phyloP scores from a whole-genome alignment of 306 rosid genomes.

The Betula pendula region DNA sequence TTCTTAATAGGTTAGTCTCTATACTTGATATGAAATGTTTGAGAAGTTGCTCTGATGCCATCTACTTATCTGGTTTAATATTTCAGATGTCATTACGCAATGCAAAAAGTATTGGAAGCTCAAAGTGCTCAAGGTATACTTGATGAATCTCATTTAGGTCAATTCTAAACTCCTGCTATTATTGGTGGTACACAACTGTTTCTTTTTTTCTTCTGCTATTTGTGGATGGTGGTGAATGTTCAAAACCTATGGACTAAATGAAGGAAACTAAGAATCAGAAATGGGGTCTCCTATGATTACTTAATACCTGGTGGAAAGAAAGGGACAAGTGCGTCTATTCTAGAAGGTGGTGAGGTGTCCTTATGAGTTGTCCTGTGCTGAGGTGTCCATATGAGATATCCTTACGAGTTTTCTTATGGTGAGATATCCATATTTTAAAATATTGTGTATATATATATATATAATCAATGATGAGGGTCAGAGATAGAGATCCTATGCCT shows the following conservation, averaged over 20 bases:
- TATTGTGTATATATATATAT: too few species aligned
- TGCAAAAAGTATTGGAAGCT: conserved; percentile 51
- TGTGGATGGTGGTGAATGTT: background rate
- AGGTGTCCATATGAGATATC: too few species aligned
- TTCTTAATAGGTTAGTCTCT: conserved; percentile 6
- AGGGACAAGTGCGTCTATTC: too few species aligned
- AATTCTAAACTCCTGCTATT: background rate
- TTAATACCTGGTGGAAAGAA: background rate
- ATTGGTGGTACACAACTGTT: background rate
- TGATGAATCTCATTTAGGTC: conserved; percentile 23
- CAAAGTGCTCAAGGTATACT: conserved; percentile 26
- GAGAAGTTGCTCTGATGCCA: conserved; percentile 19
- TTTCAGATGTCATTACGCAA: conserved; percentile 63
- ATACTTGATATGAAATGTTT: conserved; percentile 7
- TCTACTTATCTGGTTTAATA: conserved; percentile 17
- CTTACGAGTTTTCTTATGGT: too few species aligned
- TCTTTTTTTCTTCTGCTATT: background rate
- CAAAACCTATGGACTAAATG: background rate
- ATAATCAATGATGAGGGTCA: too few species aligned
- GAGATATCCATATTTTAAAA: too few species aligned
- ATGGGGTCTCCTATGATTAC: background rate
- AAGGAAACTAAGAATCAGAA: background rate
- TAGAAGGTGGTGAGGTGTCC: too few species aligned
- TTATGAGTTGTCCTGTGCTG: too few species aligned
- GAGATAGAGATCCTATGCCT: too few species aligned